phyloP scores from a whole-genome alignment of 2,329 filamentous ascomycete species.

The Microsporum ferrugineum region DNA sequence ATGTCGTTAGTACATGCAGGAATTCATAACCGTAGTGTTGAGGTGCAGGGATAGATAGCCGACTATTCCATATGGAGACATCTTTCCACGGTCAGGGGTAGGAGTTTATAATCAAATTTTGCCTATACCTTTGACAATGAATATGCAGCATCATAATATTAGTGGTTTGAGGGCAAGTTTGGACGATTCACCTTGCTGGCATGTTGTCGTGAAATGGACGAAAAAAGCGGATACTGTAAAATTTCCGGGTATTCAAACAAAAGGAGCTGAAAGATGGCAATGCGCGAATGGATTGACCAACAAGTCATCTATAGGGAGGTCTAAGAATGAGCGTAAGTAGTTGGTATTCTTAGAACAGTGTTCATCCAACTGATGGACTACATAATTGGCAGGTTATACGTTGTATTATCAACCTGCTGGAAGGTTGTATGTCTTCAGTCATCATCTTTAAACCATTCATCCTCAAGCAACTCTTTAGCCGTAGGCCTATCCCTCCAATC shows the following conservation, averaged over 20 bases:
- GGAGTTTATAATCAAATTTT: neutral
- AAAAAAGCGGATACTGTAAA: neutral
- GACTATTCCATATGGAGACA: neutral
- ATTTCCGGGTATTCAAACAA: neutral
- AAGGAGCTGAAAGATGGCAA: neutral
- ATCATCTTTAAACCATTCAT: neutral
- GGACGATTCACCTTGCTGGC: neutral
- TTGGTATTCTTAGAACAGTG: neutral
- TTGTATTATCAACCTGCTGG: neutral
- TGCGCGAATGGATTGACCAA: neutral
- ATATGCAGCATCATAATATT: neutral
- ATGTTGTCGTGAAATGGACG: neutral
- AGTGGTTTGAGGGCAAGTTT: neutral
- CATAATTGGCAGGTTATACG: neutral
- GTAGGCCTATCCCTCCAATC: constrained; percentile 34
- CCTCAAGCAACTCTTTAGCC: constrained; percentile 18
- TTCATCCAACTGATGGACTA: neutral
- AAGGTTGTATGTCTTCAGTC: neutral
- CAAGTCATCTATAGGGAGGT: neutral
- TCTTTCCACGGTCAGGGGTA: neutral
- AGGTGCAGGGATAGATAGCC: neutral
- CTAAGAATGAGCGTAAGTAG: neutral
- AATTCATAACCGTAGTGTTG: neutral
- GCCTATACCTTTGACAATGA: neutral
- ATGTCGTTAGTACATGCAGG: neutral